Evolutionary conservation across 495 filamentous ascomycete species (phyloP).

Genomic region (Articulospora tetracladia): DNA sequence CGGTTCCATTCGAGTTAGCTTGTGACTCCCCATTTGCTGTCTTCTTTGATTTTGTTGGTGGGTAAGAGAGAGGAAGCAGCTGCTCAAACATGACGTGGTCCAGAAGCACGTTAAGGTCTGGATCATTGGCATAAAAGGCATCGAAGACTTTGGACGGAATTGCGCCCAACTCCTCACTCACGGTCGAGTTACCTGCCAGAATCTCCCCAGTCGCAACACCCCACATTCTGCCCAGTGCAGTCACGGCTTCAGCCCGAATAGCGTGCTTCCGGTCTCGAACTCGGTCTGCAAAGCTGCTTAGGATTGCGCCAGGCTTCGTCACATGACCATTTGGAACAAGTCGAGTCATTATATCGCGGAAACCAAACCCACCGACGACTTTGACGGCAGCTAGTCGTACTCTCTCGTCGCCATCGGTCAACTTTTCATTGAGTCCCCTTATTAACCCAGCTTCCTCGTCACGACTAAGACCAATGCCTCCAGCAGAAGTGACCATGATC

Average conservation of each 20-base stretch:
- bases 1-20: constrained; percentile 33
- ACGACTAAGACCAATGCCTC: constrained; percentile 75
- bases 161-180: constrained; percentile 65
- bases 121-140: constrained; percentile 86
- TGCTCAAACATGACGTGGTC: constrained; percentile 85
- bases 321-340: constrained; percentile 72
- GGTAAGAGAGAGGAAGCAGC: constrained; percentile 80
- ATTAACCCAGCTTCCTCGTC: constrained; percentile 72
- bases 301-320: constrained; percentile 61
- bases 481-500: constrained; percentile 77
- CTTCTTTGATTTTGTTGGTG: constrained; percentile 67
- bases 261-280: constrained; percentile 80
- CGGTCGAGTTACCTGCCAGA: constrained; percentile 72
- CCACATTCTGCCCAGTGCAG: constrained; percentile 80
- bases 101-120: constrained; percentile 76
- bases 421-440: constrained; percentile 68
- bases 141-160: constrained; percentile 85
- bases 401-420: constrained; percentile 84
- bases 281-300: constrained; percentile 79
- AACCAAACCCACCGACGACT: constrained; percentile 70
- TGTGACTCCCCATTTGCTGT: constrained; percentile 57
- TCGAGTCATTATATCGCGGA: constrained; percentile 75
- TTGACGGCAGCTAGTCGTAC: constrained; percentile 85
- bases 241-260: constrained; percentile 83
- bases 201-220: constrained; percentile 86